Base-by-base conservation (phyloP, 345 rosid genomes). In the Citrus glauca region DNA sequence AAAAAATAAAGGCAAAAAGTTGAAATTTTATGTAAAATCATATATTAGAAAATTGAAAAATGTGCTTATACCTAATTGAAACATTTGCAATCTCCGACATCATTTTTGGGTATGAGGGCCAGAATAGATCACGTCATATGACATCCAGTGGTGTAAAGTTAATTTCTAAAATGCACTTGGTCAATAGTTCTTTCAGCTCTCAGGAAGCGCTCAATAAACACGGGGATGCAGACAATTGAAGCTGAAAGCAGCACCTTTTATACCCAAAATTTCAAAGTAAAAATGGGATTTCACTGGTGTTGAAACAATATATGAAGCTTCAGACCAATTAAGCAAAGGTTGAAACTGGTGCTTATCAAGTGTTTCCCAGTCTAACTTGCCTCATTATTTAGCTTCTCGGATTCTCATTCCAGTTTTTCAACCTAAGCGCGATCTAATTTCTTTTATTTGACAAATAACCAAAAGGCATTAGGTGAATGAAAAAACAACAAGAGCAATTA, bases 1-100 rank as follows among this genome's bases (percentile, higher is more conserved):
- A 28, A 78, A 64, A 27, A 70, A 65, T 35, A 70, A 32, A 63
- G 14, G 60, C 3, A 76, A 79, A 71, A 10, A 27, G 50, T 71
- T 66, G 27, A 61, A 59, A 40, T 42, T n/a, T 38, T 40, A 59
- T 59, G 9, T 4, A 16, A 5, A 53, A 53, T 53, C 57, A 53
- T 59, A 59, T 59, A 35, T 48, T 14, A 45, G 57, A 38, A 50
- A 75, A 80, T 50, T 28, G 45, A 56, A 19, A 33, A 48, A 69
- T 30, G 40, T 70, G 71, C 37, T 40, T 38, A 48, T 45, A 66
- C 9, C 33, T 17, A 79, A 48, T 64, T n/a, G 37, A 30, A 22
- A 63, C 9, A 59, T 42, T 45, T 66, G 62, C 72, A 45, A 30
- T 42, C 42, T 37, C 55, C 50, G 30, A 53, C 38, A 50, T 32